Evolutionary conservation across 176 grass and related monocot genomes (phyloP).

Genomic region (Lolium perenne): DNA sequence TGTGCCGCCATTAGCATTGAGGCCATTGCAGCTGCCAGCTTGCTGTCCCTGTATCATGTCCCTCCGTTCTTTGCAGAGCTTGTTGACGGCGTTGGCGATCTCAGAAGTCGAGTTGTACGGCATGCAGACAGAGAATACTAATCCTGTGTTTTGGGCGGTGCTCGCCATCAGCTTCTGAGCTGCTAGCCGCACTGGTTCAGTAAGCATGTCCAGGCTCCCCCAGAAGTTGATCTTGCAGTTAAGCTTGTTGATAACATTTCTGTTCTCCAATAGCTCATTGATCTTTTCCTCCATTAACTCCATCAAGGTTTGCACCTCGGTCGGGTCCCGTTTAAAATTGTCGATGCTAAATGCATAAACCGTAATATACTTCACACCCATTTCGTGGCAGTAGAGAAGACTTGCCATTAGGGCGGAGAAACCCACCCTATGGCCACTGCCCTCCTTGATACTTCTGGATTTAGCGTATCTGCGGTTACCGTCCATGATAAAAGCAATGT

Average conservation of each 20-base stretch:
- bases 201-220: slow-evolving; percentile 69
- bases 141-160: slow-evolving; percentile 68
- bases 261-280: slow-evolving; percentile 61
- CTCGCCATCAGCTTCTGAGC: slow-evolving; percentile 64
- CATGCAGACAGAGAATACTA: slow-evolving; percentile 75
- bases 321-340: slow-evolving; percentile 75
- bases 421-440: slow-evolving; percentile 63
- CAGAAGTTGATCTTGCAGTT: slow-evolving; percentile 79
- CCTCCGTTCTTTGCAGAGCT: slow-evolving; percentile 51
- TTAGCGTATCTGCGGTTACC: slow-evolving; percentile 90
- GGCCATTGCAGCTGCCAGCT: neutral
- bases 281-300: slow-evolving; percentile 85
- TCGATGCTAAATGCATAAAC: slow-evolving; percentile 94
- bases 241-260: slow-evolving; percentile 58
- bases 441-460: slow-evolving; percentile 52
- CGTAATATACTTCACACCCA: slow-evolving; percentile 69
- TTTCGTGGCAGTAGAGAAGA: slow-evolving; percentile 71
- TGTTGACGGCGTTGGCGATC: slow-evolving; percentile 63
- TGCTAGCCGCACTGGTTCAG: slow-evolving; percentile 52
- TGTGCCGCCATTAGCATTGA: neutral
- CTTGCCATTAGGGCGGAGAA: slow-evolving; percentile 62
- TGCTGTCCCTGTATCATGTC: slow-evolving; percentile 32
- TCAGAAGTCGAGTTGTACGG: slow-evolving; percentile 82
- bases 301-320: slow-evolving; percentile 74
- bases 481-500: slow-evolving; percentile 89